Conservation (phyloP, 2,329 filamentous ascomycete species). For the Colletotrichum filicis region DNA sequence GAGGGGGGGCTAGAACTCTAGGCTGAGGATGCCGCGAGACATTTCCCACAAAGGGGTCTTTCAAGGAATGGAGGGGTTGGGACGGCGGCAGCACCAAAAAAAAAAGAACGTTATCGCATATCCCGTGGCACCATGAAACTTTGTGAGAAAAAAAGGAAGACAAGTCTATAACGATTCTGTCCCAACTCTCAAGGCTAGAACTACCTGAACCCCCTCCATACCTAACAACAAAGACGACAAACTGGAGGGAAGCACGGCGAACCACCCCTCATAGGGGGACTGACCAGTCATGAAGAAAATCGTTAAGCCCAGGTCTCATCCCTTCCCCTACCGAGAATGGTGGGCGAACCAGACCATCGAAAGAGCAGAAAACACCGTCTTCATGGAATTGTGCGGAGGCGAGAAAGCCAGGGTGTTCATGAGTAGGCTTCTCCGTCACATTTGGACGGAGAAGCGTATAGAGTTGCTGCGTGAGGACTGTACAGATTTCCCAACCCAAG, state of each 20-base stretch:
- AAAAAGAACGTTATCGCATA: background rate
- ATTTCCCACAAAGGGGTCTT: background rate
- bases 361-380: conserved; percentile 30
- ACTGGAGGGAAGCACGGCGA: conserved; percentile 11
- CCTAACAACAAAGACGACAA: conserved; percentile 24
- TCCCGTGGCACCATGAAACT: background rate
- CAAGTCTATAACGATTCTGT: conserved; percentile 34
- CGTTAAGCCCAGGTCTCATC: conserved; percentile 14
- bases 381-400: conserved; percentile 28
- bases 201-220: conserved; percentile 23
- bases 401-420: conserved; percentile 32
- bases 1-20: background rate
- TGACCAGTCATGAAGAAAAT: conserved; percentile 21
- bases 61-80: background rate
- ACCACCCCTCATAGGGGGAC: conserved; percentile 21
- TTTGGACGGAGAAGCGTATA: conserved; percentile 32
- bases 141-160: background rate
- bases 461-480: conserved; percentile 40
- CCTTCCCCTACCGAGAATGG: conserved; percentile 15
- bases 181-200: conserved; percentile 22
- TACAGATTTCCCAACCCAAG: conserved; percentile 47
- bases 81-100: background rate
- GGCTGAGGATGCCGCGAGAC: background rate
- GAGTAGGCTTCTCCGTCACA: conserved; percentile 29
- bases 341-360: conserved; percentile 8